Percentiles rank a stretch among this genome's conserved stretches.
Conservation (phyloP, 108 stramenopile species). For the Pseudonitzschia pungens region DNA sequence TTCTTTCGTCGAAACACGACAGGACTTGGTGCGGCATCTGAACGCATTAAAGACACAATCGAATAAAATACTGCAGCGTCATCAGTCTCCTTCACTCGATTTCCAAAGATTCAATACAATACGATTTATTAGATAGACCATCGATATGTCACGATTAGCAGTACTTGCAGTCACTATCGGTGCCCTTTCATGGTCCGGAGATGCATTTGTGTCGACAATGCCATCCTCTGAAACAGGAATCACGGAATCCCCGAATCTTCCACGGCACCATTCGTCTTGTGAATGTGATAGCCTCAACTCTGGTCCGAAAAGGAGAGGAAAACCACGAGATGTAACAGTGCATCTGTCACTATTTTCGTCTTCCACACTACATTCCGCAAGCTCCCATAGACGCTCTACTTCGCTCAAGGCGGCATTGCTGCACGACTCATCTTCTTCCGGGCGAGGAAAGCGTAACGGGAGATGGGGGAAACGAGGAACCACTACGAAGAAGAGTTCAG, state of each 20-base stretch:
- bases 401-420: constrained; percentile 7
- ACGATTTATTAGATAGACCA: not conserved
- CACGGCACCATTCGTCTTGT: not conserved
- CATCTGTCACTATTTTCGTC: not conserved
- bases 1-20: not conserved
- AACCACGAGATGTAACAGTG: not conserved
- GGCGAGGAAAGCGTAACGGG: not conserved
- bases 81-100: no score
- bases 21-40: not conserved
- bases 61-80: no score
- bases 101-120: no score
- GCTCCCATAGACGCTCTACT: not conserved
- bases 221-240: not conserved
- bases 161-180: constrained; percentile 1
- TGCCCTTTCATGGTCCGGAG: constrained; percentile 15
- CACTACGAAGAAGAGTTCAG: not conserved
- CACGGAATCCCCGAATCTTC: not conserved
- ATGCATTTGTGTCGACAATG: not conserved
- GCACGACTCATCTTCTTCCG: not conserved
- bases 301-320: not conserved
- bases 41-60: no score
- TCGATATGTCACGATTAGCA: constrained; percentile 8
- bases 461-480: not conserved
- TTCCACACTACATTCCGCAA: not conserved
- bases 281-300: not conserved